Base-by-base conservation (phyloP, 768 basidiomycete species). In the Phanerochaete carnosa region DNA sequence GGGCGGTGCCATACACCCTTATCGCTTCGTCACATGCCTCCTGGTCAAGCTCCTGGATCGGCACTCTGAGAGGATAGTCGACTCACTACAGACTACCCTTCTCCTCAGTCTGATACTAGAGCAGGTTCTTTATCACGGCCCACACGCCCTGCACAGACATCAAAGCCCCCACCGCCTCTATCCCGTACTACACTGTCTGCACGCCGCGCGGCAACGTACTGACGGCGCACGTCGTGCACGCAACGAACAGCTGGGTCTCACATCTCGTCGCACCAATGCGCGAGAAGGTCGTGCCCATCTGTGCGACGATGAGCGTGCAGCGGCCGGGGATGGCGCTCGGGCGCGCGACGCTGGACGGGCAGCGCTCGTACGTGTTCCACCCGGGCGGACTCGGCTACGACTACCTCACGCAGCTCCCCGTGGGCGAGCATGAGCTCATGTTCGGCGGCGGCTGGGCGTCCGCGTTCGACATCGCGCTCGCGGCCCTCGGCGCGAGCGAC, bases 221-320 rank as follows among this genome's bases (percentile, higher is more conserved):
- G 16, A 75, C 90, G 0, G 73, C 72, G 2, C 89, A 91, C 69
- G 78, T 95, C 45, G 76, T 95, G 12, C 92, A 94, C 69, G 90
- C 91, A 2, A 94, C 92, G 2, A 96, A 96, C 70, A 92, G 82
- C 22, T 94, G 92, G 85, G 76, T 79, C 2, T 84, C 90, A 0
- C 86, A 90, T 63, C 80, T 95, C 46, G 75, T 95, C 57, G 76
- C 79, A 13, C 80, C 80, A 0, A 76, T 90, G 75, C 81, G 84
- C 22, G 76, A 76, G 54, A 89, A 83, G 68, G 82, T 90, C 60
- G 68, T 89, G 19, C 88, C 90, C 28, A 63, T 78, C 25, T 76
- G 86, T 55, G 84, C 80, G 45, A 75, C 76, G 62, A 86, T 90
- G 87, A 83, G 83, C 33, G 85, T 88, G 0, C 89, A 90, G 69